A percentile compares a stretch with the other conserved stretches of the same genome.
These are phyloP conservation scores for Metschnikowia continentalis DNA, from an alignment of 805 yeast genomes.

Conservation along the genomic window DNA sequence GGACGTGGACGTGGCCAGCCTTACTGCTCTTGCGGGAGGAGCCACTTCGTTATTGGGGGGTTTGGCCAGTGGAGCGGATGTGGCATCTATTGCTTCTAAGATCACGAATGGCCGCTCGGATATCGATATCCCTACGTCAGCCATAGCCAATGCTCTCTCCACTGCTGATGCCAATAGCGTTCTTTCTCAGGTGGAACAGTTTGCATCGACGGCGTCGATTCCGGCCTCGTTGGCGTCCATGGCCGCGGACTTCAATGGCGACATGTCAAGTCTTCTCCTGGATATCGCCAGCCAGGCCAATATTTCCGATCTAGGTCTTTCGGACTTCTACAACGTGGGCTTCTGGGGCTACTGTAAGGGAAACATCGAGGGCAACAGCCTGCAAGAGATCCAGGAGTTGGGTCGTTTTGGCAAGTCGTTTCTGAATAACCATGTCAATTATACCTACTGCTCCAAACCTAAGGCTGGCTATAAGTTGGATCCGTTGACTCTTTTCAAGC, in stretches of 20 bases:
- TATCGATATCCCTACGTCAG: conserved; percentile 8
- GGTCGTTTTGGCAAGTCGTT: conserved; percentile 20
- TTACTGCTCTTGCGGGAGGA: conserved; percentile 6
- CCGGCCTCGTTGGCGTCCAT: conserved; percentile 15
- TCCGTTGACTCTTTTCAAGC: conserved; percentile 38
- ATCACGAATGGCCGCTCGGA: conserved; percentile 5
- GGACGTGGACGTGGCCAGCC: conserved; percentile 2
- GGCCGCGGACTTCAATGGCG: conserved; percentile 11
- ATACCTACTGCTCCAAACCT: conserved; percentile 52
- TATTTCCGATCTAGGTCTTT: conserved; percentile 33
- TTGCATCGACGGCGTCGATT: conserved; percentile 14
- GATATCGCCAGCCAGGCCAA: conserved; percentile 19
- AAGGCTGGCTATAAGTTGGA: conserved; percentile 54
- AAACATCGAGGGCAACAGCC: conserved; percentile 4
- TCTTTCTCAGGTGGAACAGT: conserved; percentile 9
- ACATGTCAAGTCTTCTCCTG: conserved; percentile 17
- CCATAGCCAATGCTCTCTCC: conserved; percentile 4
- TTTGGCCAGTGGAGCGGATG: conserved; percentile 2
- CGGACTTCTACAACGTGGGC: conserved; percentile 37
- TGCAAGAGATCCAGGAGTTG: conserved; percentile 4
- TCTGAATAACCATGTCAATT: conserved; percentile 28
- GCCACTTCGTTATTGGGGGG: conserved; percentile 2
- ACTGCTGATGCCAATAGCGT: conserved; percentile 7
- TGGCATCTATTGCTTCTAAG: conserved; percentile 7
- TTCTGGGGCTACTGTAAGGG: conserved; percentile 46